Percentiles rank a stretch among this genome's conserved stretches.
Evolutionary conservation across 2,329 filamentous ascomycete species (phyloP).

Genomic region (Clathrospora elynae): DNA sequence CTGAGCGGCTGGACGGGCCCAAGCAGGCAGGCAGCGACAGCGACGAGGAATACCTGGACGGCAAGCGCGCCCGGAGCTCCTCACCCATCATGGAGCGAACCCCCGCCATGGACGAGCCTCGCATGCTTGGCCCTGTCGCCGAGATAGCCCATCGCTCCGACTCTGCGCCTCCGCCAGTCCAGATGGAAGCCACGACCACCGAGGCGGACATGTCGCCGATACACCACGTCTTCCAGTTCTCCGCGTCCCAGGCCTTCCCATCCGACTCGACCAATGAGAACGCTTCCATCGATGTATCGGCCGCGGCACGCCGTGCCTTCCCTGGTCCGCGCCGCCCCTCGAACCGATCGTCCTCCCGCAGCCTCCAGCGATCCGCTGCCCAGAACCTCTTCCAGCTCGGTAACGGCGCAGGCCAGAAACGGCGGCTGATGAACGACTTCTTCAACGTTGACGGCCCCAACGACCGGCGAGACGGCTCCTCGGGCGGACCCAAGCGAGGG

Average conservation of each 20-base stretch:
- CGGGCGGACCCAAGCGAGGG: conserved; percentile 48
- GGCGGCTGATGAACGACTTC: conserved; percentile 73
- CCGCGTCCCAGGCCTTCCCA: conserved; percentile 66
- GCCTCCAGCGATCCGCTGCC: conserved; percentile 39
- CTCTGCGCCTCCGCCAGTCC: conserved; percentile 48
- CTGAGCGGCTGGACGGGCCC: conserved; percentile 69
- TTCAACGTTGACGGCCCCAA: conserved; percentile 71
- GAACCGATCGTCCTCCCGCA: conserved; percentile 45
- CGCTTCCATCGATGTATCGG: conserved; percentile 30
- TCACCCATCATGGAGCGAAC: conserved; percentile 64
- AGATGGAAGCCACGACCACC: conserved; percentile 42
- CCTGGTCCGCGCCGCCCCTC: conserved; percentile 40
- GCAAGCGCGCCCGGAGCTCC: conserved; percentile 63
- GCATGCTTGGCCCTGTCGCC: conserved; percentile 23
- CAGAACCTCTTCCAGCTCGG: conserved; percentile 57
- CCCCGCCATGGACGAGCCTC: conserved; percentile 51
- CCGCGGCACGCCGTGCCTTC: conserved; percentile 41
- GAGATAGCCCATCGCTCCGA: conserved; percentile 33
- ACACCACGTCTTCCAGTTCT: conserved; percentile 67
- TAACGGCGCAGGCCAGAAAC: conserved; percentile 71
- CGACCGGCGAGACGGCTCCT: conserved; percentile 60
- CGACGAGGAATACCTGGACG: conserved; percentile 68
- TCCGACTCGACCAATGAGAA: conserved; percentile 47
- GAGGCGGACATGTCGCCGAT: conserved; percentile 38
- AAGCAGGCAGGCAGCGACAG: conserved; percentile 64